These are phyloP conservation scores for Alternaria arborescens DNA, from an alignment of 2,329 filamentous ascomycete species.

Conservation along the genomic window DNA sequence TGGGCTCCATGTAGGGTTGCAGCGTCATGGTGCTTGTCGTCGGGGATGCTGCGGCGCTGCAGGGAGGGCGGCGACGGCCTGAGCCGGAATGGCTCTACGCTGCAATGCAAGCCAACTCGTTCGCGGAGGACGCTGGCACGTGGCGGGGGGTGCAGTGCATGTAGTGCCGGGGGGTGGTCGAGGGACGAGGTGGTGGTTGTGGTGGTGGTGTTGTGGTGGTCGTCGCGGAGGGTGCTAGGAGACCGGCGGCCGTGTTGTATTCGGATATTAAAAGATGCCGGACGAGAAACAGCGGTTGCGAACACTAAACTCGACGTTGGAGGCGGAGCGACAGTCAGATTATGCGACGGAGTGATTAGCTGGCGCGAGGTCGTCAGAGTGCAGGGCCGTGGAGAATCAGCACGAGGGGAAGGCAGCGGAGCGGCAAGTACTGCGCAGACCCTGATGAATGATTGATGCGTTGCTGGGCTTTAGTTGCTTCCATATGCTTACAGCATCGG, in stretches of 20 bases:
- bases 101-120: conserved; percentile 43
- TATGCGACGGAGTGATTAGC: conserved; percentile 16
- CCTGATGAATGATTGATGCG: conserved; percentile 1
- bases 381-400: neutral
- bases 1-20: conserved; percentile 34
- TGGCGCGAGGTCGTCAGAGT: conserved; percentile 17
- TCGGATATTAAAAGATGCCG: conserved; percentile 21
- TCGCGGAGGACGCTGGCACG: conserved; percentile 12
- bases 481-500: conserved; percentile 19
- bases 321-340: conserved; percentile 18
- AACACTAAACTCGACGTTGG: conserved; percentile 17
- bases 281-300: conserved; percentile 20
- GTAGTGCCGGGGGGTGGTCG: conserved; percentile 12
- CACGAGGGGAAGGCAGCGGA: conserved; percentile 11
- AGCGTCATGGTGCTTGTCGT: conserved; percentile 27
- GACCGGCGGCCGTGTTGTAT: conserved; percentile 15
- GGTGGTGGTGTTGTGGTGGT: conserved; percentile 7
- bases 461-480: conserved; percentile 7
- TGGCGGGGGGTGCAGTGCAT: conserved; percentile 13
- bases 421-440: conserved; percentile 9
- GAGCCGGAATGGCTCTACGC: conserved; percentile 50
- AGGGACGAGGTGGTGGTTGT: conserved; percentile 27
- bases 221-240: conserved; percentile 25
- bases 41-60: conserved; percentile 37
- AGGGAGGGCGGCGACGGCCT: conserved; percentile 42